Percentiles rank a stretch among this genome's conserved stretches.
These are phyloP conservation scores for Solanum verrucosum DNA, from an alignment of 257 asterid genomes.

Conservation along the genomic window DNA sequence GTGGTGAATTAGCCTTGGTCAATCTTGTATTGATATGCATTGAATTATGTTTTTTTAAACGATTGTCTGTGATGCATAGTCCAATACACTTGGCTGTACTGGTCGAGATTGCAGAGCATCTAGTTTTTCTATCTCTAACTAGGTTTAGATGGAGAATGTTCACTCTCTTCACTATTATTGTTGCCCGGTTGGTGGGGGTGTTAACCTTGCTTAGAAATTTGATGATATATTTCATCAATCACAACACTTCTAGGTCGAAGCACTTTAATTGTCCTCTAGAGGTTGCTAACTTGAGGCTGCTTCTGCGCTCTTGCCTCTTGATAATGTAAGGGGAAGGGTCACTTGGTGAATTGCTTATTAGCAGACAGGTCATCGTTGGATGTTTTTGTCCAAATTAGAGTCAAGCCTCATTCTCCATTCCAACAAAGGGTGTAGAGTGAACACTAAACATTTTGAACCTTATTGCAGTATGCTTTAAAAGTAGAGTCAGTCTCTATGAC, in stretches of 20 bases:
- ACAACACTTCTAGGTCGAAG: not conserved
- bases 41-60: not conserved
- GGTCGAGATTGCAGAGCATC: not conserved
- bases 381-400: not conserved
- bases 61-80: not conserved
- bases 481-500: not conserved
- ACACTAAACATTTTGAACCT: not conserved
- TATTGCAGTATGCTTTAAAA: not conserved
- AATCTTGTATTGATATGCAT: not conserved
- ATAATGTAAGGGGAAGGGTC: not conserved
- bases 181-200: not conserved
- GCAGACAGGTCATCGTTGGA: not conserved
- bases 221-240: not conserved
- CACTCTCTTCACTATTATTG: not conserved
- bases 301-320: not conserved
- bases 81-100: not conserved
- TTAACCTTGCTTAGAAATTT: not conserved
- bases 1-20: not conserved
- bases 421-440: not conserved
- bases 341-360: not conserved
- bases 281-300: not conserved
- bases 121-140: not conserved
- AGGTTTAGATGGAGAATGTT: not conserved
- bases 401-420: not conserved
- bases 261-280: not conserved